Conservation (phyloP, 495 filamentous ascomycete genomes). For the Hypoxylon perforatum region DNA sequence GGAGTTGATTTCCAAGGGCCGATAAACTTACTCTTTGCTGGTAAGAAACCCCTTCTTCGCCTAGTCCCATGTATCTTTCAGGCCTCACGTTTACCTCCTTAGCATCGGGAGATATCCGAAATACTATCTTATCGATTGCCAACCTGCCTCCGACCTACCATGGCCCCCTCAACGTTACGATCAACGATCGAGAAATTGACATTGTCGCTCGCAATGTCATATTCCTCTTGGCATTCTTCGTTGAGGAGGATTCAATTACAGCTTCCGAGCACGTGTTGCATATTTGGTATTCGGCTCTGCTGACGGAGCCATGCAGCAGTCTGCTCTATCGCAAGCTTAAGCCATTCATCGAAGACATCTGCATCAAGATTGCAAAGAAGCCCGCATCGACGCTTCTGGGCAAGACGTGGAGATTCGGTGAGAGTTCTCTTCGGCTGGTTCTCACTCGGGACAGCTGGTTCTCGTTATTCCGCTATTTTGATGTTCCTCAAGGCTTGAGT, state of each 20-base stretch:
- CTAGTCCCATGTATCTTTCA: too few species aligned
- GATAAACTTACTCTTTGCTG: conserved; percentile 54
- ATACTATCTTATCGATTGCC: conserved; percentile 54
- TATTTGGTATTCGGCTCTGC: conserved; percentile 35
- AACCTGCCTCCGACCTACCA: conserved; percentile 45
- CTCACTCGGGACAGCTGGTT: conserved; percentile 33
- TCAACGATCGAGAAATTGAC: conserved; percentile 59
- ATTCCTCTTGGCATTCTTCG: conserved; percentile 52
- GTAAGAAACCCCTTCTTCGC: conserved; percentile 31
- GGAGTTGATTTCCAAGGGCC: conserved; percentile 48
- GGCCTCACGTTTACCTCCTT: neutral
- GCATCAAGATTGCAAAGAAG: conserved; percentile 30
- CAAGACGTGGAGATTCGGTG: conserved; percentile 40
- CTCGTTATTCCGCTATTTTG: conserved; percentile 27
- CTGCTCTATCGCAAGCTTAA: conserved; percentile 6
- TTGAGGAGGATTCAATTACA: conserved; percentile 3
- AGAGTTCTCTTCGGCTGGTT: conserved; percentile 23
- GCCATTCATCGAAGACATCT: conserved; percentile 29
- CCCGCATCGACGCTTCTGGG: conserved; percentile 2
- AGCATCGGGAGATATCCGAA: conserved; percentile 62
- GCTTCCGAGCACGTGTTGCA: conserved; percentile 24
- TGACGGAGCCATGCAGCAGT: conserved; percentile 7
- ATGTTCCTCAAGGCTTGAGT: conserved; percentile 30
- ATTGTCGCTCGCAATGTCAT: conserved; percentile 60
- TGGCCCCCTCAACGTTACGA: conserved; percentile 32